Percentiles rank a stretch among this genome's conserved stretches.
phyloP scores from a whole-genome alignment of 176 grass and related monocot species.

The Puccinellia tenuiflora region DNA sequence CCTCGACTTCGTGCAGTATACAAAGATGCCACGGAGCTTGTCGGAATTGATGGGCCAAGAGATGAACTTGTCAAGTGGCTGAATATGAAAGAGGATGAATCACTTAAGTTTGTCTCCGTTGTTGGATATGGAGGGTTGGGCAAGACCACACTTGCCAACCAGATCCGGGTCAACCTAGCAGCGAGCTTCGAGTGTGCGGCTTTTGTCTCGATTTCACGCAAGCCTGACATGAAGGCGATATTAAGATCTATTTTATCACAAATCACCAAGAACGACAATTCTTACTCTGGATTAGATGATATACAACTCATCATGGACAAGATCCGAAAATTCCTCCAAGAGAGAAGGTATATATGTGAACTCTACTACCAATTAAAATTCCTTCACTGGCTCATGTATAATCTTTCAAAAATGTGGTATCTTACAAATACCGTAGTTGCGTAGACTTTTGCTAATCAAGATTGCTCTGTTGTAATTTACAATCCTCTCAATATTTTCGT shows the following conservation, averaged over 20 bases:
- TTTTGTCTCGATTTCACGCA: neutral
- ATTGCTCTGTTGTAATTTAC: neutral
- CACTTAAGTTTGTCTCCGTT: neutral
- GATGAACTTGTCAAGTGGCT: conserved; percentile 6
- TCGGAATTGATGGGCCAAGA: neutral
- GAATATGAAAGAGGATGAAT: neutral
- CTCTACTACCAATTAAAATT: neutral
- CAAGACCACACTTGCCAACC: neutral
- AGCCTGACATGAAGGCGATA: conserved; percentile 4
- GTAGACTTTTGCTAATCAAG: neutral
- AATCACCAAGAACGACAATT: neutral
- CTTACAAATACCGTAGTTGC: neutral
- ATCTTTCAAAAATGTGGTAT: neutral
- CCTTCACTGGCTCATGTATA: neutral
- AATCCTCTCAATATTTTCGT: neutral
- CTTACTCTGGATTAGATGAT: neutral
- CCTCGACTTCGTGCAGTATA: neutral
- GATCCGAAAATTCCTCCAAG: neutral
- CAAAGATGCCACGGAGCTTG: neutral
- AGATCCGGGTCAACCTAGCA: neutral
- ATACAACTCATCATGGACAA: neutral
- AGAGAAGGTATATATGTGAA: neutral
- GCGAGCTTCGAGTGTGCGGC: neutral
- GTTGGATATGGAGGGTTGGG: conserved; percentile 7
- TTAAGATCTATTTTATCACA: neutral